Base-by-base conservation (phyloP, 2,329 filamentous ascomycete genomes). In the Mariannaea sp. region DNA sequence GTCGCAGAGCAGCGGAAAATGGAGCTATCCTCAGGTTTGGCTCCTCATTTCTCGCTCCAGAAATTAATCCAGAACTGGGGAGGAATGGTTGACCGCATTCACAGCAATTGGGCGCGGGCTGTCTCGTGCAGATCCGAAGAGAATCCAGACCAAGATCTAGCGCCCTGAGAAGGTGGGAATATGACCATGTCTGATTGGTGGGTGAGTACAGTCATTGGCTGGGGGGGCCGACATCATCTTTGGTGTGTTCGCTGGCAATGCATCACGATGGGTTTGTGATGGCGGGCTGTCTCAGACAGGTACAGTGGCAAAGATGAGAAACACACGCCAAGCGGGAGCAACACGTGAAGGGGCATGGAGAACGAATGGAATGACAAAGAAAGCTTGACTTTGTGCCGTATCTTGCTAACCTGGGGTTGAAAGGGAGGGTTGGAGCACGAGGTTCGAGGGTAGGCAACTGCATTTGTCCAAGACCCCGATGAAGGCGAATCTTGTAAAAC, bases 171-270 rank as follows among this genome's bases (percentile, higher is more conserved):
- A 19, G 41, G 5, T n/a, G 9, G 10, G 29, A 6, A 47, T 33
- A 17, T 7, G 36, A 6, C 41, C 38, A 20, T 14, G 32, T 29
- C 41, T 58, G 53, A 66, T 66, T 66, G 64, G 64, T 13, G 32
- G 13, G 7, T 29, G 51, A 36, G 35, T 41, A 50, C 51, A 53
- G 58, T 49, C 50, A 39, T 36, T 8, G 29, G 62, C 35, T 24
- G 27, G 40, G n/a, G n/a, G n/a, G 45, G 41, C 41, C 16, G 20
- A 43, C 44, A 39, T 45, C 39, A 44, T 58, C 58, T 56, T 64
- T 59, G 65, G 63, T 56, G 62, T 65, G 60, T 67, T 67, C 59
- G 65, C 64, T 67, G 65, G 64, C 65, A 66, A 48, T 61, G 60
- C 59, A 64, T 67, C 65, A 66, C 60, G 56, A 62, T 60, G 17